Conservation (phyloP, 1,284 basidiomycete genomes). For the Moesziomyces antarcticus region DNA sequence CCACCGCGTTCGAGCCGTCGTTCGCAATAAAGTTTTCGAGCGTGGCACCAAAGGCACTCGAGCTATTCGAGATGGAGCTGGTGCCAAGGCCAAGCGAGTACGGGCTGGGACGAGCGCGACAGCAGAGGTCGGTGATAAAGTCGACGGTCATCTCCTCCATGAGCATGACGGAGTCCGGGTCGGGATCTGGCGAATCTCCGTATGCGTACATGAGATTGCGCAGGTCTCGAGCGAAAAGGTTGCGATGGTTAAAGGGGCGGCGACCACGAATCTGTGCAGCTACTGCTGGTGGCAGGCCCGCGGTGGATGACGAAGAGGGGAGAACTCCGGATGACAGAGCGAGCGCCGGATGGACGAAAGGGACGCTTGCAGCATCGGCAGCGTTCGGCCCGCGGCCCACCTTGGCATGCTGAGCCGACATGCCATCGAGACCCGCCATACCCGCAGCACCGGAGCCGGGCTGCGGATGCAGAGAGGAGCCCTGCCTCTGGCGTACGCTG, state of each 20-base stretch:
- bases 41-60: conserved; percentile 29
- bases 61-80: conserved; percentile 41
- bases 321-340: conserved; percentile 24
- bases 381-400: conserved; percentile 19
- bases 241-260: conserved; percentile 56
- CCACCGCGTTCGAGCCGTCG: conserved; percentile 20
- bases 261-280: conserved; percentile 35
- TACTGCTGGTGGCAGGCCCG: conserved; percentile 16
- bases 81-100: conserved; percentile 52
- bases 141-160: conserved; percentile 94
- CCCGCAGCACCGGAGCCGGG: conserved; percentile 5
- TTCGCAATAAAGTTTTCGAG: conserved; percentile 18
- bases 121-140: conserved; percentile 82
- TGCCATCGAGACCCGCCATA: conserved; percentile 5
- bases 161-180: conserved; percentile 85
- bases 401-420: conserved; percentile 13
- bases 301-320: conserved; percentile 12
- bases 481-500: conserved; percentile 33
- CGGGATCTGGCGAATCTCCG: conserved; percentile 87
- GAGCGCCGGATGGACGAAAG: conserved; percentile 47
- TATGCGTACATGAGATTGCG: conserved; percentile 93
- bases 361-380: conserved; percentile 18
- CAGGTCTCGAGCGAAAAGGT: conserved; percentile 68
- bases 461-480: conserved; percentile 37
- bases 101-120: conserved; percentile 71